These are phyloP conservation scores for Xylariaceae sp. DNA, from an alignment of 2,329 filamentous ascomycete species.

Conservation along the genomic window DNA sequence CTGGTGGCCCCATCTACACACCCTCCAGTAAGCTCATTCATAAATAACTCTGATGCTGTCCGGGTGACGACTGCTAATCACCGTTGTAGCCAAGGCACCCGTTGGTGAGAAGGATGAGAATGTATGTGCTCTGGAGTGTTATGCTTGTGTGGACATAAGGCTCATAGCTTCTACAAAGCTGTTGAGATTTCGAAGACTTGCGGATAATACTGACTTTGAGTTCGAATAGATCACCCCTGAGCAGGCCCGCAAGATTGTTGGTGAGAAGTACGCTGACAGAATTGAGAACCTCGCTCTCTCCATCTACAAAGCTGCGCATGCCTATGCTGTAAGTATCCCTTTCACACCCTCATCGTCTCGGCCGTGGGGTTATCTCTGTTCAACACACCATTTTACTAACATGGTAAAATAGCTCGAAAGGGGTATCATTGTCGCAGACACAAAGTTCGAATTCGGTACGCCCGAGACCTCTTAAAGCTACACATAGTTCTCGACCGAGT, in stretches of 20 bases:
- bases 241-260: slow-evolving; percentile 58
- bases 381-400: not conserved
- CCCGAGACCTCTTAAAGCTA: not conserved
- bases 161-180: not conserved
- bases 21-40: slow-evolving; percentile 43
- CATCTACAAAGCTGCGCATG: slow-evolving; percentile 58
- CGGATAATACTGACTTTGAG: not conserved
- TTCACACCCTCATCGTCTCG: not conserved
- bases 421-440: slow-evolving; percentile 68
- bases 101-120: slow-evolving; percentile 77
- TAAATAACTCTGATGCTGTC: not conserved
- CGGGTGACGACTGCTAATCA: slow-evolving; percentile 1
- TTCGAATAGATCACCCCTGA: slow-evolving; percentile 56
- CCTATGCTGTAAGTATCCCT: slow-evolving; percentile 49
- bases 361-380: not conserved
- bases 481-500: not conserved
- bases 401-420: slow-evolving; percentile 37
- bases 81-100: slow-evolving; percentile 67
- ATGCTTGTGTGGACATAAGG: not conserved
- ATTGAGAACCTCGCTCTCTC: slow-evolving; percentile 61
- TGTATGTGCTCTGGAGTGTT: slow-evolving; percentile 16
- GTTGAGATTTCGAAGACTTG: not conserved
- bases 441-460: slow-evolving; percentile 42
- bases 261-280: slow-evolving; percentile 56
- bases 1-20: slow-evolving; percentile 60